These are phyloP conservation scores for Isochrysis galbana DNA, from an alignment of 78 protist genomes.

Conservation along the genomic window DNA sequence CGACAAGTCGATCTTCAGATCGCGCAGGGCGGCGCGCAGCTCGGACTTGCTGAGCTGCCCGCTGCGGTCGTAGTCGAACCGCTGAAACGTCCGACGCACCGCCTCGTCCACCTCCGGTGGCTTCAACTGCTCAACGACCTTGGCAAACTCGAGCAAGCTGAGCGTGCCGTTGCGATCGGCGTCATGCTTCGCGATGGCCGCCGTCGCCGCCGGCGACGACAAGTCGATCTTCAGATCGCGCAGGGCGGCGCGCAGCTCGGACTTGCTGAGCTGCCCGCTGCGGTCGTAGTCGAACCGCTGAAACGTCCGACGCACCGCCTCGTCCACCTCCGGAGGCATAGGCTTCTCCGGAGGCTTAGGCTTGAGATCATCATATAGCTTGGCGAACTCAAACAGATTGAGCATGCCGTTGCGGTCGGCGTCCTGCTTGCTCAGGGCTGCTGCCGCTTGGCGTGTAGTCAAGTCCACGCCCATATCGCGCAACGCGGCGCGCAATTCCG, in stretches of 20 bases:
- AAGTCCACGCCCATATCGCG: background rate
- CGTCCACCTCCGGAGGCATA: too few species aligned
- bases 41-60: background rate
- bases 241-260: too few species aligned
- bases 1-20: background rate
- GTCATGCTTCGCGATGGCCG: too few species aligned
- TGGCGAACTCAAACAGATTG: background rate
- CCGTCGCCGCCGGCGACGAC: too few species aligned
- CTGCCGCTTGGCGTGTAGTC: background rate
- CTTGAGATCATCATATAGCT: background rate
- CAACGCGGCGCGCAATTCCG: background rate
- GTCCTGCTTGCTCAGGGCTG: background rate
- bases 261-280: too few species aligned
- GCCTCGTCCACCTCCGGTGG: background rate
- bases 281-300: too few species aligned
- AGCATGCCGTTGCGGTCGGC: background rate
- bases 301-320: too few species aligned
- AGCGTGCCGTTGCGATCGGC: too few species aligned
- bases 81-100: background rate
- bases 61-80: background rate
- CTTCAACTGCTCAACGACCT: background rate
- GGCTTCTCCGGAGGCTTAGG: too few species aligned
- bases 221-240: too few species aligned
- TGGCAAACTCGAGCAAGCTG: too few species aligned
- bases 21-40: background rate